Conservation (phyloP, 176 grass and related monocot species). For the Saccharum officinarum region DNA sequence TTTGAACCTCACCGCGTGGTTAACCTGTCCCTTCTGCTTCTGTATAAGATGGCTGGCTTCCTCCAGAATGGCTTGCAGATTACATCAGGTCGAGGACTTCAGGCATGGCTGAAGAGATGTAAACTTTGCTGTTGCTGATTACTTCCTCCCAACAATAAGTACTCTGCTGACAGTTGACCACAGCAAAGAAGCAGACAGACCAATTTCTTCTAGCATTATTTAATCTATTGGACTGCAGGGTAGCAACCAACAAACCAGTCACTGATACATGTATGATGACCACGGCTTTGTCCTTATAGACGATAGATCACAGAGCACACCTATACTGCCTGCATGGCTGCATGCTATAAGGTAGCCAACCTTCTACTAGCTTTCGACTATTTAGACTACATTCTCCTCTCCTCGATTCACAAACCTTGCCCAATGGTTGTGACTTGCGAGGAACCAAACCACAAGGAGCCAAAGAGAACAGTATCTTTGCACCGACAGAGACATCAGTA, state of each 20-base stretch:
- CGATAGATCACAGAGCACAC: background rate
- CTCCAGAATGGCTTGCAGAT: background rate
- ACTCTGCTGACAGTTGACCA: background rate
- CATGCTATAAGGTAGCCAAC: background rate
- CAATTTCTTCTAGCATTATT: background rate
- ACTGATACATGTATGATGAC: background rate
- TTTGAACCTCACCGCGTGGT: background rate
- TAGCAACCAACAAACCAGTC: slow-evolving; percentile 23
- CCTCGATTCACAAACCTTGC: background rate
- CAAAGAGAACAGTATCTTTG: slow-evolving; percentile 20
- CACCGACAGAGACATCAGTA: slow-evolving; percentile 24
- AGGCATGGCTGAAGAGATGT: background rate
- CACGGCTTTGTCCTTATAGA: background rate
- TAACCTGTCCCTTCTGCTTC: background rate
- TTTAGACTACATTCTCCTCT: background rate
- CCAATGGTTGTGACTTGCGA: background rate
- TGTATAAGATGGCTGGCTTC: background rate
- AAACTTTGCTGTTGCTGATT: background rate
- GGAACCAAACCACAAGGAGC: background rate
- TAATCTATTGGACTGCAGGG: background rate
- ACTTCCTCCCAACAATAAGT: background rate
- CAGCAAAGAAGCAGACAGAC: background rate
- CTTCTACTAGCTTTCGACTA: background rate
- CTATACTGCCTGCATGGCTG: background rate
- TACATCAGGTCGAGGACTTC: background rate